phyloP scores from a whole-genome alignment of 352 stramenopile species.

The Pythium phragmitis region DNA sequence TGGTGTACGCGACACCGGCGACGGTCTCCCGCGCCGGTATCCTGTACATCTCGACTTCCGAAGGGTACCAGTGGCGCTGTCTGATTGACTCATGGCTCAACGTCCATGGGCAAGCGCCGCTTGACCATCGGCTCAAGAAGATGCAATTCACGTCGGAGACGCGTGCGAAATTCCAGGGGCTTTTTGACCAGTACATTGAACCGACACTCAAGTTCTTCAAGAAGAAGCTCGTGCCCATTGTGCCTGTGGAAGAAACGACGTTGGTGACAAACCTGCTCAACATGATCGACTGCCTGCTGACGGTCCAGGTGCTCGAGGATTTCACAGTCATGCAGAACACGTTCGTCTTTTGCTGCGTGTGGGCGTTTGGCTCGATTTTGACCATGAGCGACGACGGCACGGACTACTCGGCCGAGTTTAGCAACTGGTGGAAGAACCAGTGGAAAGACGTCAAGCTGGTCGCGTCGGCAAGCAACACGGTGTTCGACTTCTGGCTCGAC shows the following conservation, averaged over 20 bases:
- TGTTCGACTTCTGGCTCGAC: constrained; percentile 98
- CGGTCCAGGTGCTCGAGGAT: constrained; percentile 69
- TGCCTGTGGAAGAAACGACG: constrained; percentile 93
- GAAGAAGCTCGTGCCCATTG: constrained; percentile 90
- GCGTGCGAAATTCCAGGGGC: constrained; percentile 72
- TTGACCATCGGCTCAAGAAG: constrained; percentile 65
- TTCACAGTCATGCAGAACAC: constrained; percentile 87
- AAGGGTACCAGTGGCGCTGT: constrained; percentile 94
- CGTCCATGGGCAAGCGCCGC: constrained; percentile 57
- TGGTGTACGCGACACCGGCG: constrained; percentile 94
- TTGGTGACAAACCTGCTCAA: constrained; percentile 92
- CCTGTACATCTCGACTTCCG: constrained; percentile 94
- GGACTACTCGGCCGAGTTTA: constrained; percentile 94
- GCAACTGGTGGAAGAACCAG: constrained; percentile 94
- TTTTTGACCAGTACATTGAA: constrained; percentile 93
- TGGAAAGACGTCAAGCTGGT: constrained; percentile 97
- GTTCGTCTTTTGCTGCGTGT: constrained; percentile 96
- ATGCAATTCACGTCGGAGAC: constrained; percentile 82
- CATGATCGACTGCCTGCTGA: constrained; percentile 93
- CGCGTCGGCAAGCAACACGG: constrained; percentile 89
- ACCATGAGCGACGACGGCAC: constrained; percentile 93
- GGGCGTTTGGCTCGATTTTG: constrained; percentile 93
- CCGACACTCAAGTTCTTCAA: constrained; percentile 93
- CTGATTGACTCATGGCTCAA: constrained; percentile 94
- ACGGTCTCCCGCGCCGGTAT: constrained; percentile 95